A percentile compares a stretch with the other conserved stretches of the same genome.
phyloP scores from a whole-genome alignment of 2,329 filamentous ascomycete species.

The Dendryphion nanum region DNA sequence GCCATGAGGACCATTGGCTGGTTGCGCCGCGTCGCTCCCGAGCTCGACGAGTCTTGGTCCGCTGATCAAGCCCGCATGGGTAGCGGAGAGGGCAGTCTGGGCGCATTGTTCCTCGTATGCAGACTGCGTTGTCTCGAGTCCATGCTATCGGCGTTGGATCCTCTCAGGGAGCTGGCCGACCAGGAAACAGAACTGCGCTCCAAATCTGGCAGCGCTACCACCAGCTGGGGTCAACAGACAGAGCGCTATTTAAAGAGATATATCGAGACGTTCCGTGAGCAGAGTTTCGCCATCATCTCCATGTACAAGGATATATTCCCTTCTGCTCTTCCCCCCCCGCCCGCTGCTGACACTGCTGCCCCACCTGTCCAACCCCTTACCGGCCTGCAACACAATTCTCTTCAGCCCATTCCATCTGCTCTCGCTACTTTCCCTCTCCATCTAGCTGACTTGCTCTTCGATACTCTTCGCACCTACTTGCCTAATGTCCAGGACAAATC shows the following conservation, averaged over 20 bases:
- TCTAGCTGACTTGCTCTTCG: constrained; percentile 75
- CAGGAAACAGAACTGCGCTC: constrained; percentile 64
- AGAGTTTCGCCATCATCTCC: constrained; percentile 92
- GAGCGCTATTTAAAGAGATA: constrained; percentile 93
- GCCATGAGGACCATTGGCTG: constrained; percentile 90
- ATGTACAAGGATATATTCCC: constrained; percentile 92
- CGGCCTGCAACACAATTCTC: constrained; percentile 27
- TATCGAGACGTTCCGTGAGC: constrained; percentile 95
- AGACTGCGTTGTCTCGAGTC: constrained; percentile 74
- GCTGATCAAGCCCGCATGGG: constrained; percentile 26
- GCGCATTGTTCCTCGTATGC: constrained; percentile 83
- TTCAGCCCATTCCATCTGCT: constrained; percentile 66
- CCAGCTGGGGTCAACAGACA: constrained; percentile 75
- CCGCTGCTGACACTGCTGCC: constrained; percentile 17
- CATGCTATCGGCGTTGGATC: constrained; percentile 80
- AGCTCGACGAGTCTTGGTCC: constrained; percentile 57
- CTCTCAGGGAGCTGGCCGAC: constrained; percentile 83
- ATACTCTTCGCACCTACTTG: constrained; percentile 73
- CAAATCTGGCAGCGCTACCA: constrained; percentile 28
- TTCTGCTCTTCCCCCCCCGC: constrained; percentile 49
- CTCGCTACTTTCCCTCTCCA: constrained; percentile 82
- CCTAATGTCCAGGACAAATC: constrained; percentile 78
- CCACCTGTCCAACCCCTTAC: constrained; percentile 20
- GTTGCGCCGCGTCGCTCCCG: constrained; percentile 82
- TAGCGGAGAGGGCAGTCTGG: constrained; percentile 64